Percentiles rank a stretch among this genome's conserved stretches.
These are phyloP conservation scores for Colletotrichum endophyticum DNA, from an alignment of 2,329 filamentous ascomycete species.

Conservation along the genomic window DNA sequence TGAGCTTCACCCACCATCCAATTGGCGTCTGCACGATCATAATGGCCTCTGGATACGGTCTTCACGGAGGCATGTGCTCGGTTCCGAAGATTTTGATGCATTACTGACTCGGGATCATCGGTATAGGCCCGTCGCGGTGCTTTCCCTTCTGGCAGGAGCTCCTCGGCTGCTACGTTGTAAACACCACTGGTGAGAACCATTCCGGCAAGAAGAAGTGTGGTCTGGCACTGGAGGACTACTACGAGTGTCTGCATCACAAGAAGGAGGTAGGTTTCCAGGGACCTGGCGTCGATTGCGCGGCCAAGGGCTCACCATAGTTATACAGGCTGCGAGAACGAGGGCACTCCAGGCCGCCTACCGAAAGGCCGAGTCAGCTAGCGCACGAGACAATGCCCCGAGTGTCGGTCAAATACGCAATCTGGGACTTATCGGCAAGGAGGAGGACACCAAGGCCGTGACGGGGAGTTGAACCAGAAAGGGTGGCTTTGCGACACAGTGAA, in stretches of 20 bases:
- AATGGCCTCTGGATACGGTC: conserved; percentile 85
- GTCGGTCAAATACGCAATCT: conserved; percentile 88
- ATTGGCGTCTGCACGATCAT: conserved; percentile 30
- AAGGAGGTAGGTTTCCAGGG: conserved; percentile 81
- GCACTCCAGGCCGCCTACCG: conserved; percentile 85
- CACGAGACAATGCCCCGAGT: conserved; percentile 80
- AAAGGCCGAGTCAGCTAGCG: conserved; percentile 75
- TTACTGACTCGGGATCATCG: conserved; percentile 23
- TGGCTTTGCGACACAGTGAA: conserved; percentile 19
- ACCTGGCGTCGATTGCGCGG: neutral
- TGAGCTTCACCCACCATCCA: conserved; percentile 23
- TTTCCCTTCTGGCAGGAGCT: conserved; percentile 99
- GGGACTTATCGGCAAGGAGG: conserved; percentile 82
- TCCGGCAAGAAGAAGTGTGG: conserved; percentile 87
- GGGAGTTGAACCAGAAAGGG: conserved; percentile 30
- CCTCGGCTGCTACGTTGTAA: conserved; percentile 96
- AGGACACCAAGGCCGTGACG: conserved; percentile 72
- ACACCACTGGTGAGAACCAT: conserved; percentile 79
- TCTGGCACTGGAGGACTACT: conserved; percentile 91
- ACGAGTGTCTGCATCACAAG: conserved; percentile 97
- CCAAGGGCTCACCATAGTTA: neutral
- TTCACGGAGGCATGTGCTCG: conserved; percentile 70
- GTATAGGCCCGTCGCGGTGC: conserved; percentile 73
- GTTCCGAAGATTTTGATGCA: neutral
- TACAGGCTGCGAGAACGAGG: conserved; percentile 76